Conservation (phyloP, 2,329 filamentous ascomycete species). For the Dactylonectria estremocensis region DNA sequence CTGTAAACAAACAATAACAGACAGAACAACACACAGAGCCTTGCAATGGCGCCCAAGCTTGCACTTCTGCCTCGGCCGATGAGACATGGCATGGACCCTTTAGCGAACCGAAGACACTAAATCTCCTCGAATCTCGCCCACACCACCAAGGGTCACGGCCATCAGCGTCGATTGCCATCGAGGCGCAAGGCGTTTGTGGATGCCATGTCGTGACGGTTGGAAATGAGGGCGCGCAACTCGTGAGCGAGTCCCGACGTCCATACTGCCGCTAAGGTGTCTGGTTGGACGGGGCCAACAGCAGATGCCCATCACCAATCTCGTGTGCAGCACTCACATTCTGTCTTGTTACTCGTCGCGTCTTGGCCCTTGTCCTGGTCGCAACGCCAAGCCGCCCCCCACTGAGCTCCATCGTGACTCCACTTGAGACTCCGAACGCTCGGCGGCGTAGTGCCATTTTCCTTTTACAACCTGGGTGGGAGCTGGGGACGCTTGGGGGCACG, state of each 20-base stretch:
- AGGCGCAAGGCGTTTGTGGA: slow-evolving; percentile 13
- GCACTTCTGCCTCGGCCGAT: slow-evolving; percentile 32
- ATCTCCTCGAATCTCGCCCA: slow-evolving; percentile 29
- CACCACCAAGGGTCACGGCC: slow-evolving; percentile 27
- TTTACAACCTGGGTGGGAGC: slow-evolving; percentile 14
- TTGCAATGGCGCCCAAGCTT: slow-evolving; percentile 34
- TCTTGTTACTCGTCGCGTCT: slow-evolving; percentile 45
- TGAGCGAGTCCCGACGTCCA: slow-evolving; percentile 37
- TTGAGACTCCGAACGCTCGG: slow-evolving; percentile 44
- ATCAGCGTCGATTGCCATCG: slow-evolving; percentile 20
- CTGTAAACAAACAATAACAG: slow-evolving; percentile 48
- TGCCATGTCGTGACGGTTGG: slow-evolving; percentile 33
- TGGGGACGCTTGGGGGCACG: slow-evolving; percentile 25
- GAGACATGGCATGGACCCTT: slow-evolving; percentile 44
- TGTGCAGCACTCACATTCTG: slow-evolving; percentile 45
- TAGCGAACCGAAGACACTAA: slow-evolving; percentile 37
- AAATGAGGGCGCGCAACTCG: slow-evolving; percentile 44
- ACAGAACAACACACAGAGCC: slow-evolving; percentile 32
- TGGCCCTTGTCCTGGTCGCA: slow-evolving; percentile 38
- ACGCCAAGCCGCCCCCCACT: slow-evolving; percentile 45
- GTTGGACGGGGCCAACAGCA: slow-evolving; percentile 20
- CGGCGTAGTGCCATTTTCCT: slow-evolving; percentile 40
- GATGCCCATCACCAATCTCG: slow-evolving; percentile 49
- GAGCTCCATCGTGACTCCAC: slow-evolving; percentile 44
- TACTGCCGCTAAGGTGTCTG: slow-evolving; percentile 30